Base-by-base conservation (phyloP, 768 basidiomycete genomes). In the Imleria badia region DNA sequence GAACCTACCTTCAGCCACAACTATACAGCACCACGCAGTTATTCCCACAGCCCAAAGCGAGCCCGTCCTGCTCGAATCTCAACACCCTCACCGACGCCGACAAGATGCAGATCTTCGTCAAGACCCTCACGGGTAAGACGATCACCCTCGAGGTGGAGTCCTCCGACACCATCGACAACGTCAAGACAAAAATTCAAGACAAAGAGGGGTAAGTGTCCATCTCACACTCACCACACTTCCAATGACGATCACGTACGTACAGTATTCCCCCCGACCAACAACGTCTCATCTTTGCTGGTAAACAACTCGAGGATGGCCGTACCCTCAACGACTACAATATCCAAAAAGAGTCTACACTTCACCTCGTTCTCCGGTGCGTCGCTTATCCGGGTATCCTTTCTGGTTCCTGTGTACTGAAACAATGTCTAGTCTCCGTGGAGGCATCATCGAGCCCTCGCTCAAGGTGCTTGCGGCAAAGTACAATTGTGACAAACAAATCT, bases 401-500 rank as follows among this genome's bases (percentile, higher is more conserved):
- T n/a, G n/a, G 11, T 31, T 15, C 20, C 6, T 15, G n/a, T 14
- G 33, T 30, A 30, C 40, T 64, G 15, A 64, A 31, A 17, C 7
- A 8, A 2, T 15, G 2, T 48, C 33, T 14, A 68, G 65, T 55
- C 60, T 60, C 40, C 60, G 48, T 30, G 64, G 97, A 59, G 97
- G 97, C 48, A 94, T 99, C 80, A 98, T 99, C 63, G 97, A 99
- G 79, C 97, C 97, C 59, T 98, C 97, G 61, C 79, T 99, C 69
- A 98, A 98, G 78, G 93, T 94, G 39, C 85, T 98, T 57, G 97
- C 97, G 54, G 82, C 88, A 72, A 96, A 96, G 75, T 97, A 94
- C 86, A 98, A 98, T 79, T 98, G 94, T 74, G 94, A 97, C 78
- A 96, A 96, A 83, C 92, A 95, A 73, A 98, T 98, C 68, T 98